Base-by-base conservation (phyloP, 2,329 filamentous ascomycete species). In the Colletotrichum godetiae region DNA sequence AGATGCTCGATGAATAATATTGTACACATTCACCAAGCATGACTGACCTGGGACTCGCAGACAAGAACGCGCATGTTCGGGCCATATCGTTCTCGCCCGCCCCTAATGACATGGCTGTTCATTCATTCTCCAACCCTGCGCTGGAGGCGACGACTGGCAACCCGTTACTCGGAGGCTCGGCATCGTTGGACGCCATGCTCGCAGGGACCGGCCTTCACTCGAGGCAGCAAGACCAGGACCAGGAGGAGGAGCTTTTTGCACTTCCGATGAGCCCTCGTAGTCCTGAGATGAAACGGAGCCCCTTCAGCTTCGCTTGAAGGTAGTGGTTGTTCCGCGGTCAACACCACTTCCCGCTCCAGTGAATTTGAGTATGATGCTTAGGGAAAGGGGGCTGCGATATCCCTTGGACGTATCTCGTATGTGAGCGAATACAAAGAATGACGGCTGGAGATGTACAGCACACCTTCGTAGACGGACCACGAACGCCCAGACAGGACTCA, bases 201-300 rank as follows among this genome's bases (percentile, higher is more conserved):
- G 81, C 82, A 63, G 76, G 78, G 78, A 78, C 7, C 15, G 7
- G n/a, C 24, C n/a, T 27, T 79, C 78, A 35, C 77, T 19, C 79
- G 1, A 72, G 82, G n/a, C 76, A 80, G 22, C 75, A 79, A 62
- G 81, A 82, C 73, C 80, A 84, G 71, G 90, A 92, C 53, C 89
- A 88, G 0, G 93, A 95, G 76, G 95, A 97, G 72, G 95, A 94
- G 53, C 86, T 98, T 2, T 98, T 98, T 79, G 95, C 95, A 0
- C 88, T 97, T 65, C 95, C 94, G 1, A 91, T 98, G 84, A 96
- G 94, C 78, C 95, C 95, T 1, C 88, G 95, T 63, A 95, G 94
- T 78, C 95, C 95, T 0, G 95, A 97, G 77, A 95, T 97, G 87
- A 91, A 92, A 66, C 94, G 92, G 77, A 95, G 94, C 79, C 95